phyloP scores from a whole-genome alignment of 805 yeast genomes.

The Yarrowia sp. region DNA sequence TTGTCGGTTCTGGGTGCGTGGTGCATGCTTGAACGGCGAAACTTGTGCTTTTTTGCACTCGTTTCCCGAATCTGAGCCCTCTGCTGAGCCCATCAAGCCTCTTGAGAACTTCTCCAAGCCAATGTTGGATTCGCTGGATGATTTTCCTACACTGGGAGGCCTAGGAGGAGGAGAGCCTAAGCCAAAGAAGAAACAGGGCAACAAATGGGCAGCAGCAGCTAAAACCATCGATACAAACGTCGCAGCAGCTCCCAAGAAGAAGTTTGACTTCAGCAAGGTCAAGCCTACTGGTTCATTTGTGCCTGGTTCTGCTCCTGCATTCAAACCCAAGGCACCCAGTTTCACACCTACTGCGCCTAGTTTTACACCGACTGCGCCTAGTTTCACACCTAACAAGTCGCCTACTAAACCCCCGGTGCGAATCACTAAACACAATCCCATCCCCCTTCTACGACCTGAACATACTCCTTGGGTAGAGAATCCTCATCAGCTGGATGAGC shows the following conservation, averaged over 20 bases:
- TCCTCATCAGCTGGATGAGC: constrained; percentile 29
- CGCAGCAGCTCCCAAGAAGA: background rate
- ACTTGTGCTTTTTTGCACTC: constrained; percentile 45
- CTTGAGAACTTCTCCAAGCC: constrained; percentile 27
- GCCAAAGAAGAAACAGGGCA: background rate
- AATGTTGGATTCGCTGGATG: constrained; percentile 31
- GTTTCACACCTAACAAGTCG: constrained; percentile 1
- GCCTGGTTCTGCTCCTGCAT: background rate
- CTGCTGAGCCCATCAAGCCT: constrained; percentile 10
- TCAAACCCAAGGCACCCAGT: background rate
- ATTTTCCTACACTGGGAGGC: constrained; percentile 33
- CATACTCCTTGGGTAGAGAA: constrained; percentile 37
- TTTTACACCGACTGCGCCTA: background rate
- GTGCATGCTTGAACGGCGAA: constrained; percentile 46
- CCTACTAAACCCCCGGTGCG: background rate
- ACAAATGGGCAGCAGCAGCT: constrained; percentile 15
- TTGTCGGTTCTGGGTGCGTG: constrained; percentile 50
- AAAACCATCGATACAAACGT: background rate
- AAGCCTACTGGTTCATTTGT: constrained; percentile 28
- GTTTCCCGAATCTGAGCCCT: constrained; percentile 35
- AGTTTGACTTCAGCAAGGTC: constrained; percentile 10
- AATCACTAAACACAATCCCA: constrained; percentile 1
- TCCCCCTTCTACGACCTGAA: constrained; percentile 15
- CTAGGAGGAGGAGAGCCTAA: background rate
- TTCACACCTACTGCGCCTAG: background rate